These are phyloP conservation scores for Penicillium tannophilum DNA, from an alignment of 495 filamentous ascomycete species.

Conservation along the genomic window DNA sequence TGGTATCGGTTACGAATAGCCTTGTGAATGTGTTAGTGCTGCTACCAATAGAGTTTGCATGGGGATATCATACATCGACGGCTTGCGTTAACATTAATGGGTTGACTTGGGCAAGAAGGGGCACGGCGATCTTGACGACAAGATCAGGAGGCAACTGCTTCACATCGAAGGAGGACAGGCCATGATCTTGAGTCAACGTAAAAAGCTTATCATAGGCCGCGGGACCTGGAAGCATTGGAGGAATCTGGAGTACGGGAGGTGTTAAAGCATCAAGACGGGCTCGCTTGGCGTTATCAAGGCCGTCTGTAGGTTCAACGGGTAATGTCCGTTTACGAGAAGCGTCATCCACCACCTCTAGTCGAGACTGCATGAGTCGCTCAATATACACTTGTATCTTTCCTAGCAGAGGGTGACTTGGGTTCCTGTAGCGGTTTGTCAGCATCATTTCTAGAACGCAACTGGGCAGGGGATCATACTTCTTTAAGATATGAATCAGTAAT, in stretches of 20 bases:
- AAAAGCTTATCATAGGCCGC: slow-evolving; percentile 78
- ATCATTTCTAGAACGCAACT: not conserved
- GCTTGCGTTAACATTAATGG: slow-evolving; percentile 64
- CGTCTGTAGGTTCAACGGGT: slow-evolving; percentile 67
- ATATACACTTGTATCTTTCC: slow-evolving; percentile 79
- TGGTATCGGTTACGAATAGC: slow-evolving; percentile 52
- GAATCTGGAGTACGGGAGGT: slow-evolving; percentile 56
- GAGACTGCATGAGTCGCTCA: slow-evolving; percentile 72
- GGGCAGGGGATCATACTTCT: slow-evolving; percentile 55
- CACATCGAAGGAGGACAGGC: slow-evolving; percentile 78
- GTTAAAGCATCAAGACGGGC: slow-evolving; percentile 62
- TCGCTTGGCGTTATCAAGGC: slow-evolving; percentile 68
- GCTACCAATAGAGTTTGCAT: not conserved
- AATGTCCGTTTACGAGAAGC: slow-evolving; percentile 72
- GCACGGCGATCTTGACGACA: slow-evolving; percentile 74
- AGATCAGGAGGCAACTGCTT: slow-evolving; percentile 71
- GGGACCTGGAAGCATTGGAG: slow-evolving; percentile 71
- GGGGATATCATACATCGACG: slow-evolving; percentile 52
- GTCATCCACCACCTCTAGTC: slow-evolving; percentile 71
- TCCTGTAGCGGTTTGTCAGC: slow-evolving; percentile 47
- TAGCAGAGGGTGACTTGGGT: slow-evolving; percentile 65
- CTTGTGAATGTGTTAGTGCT: slow-evolving; percentile 33
- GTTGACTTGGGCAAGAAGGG: slow-evolving; percentile 66
- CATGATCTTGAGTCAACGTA: slow-evolving; percentile 75
- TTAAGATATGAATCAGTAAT: slow-evolving; percentile 76